Base-by-base conservation (phyloP, 2,329 filamentous ascomycete species). In the Xylariaceae sp. region DNA sequence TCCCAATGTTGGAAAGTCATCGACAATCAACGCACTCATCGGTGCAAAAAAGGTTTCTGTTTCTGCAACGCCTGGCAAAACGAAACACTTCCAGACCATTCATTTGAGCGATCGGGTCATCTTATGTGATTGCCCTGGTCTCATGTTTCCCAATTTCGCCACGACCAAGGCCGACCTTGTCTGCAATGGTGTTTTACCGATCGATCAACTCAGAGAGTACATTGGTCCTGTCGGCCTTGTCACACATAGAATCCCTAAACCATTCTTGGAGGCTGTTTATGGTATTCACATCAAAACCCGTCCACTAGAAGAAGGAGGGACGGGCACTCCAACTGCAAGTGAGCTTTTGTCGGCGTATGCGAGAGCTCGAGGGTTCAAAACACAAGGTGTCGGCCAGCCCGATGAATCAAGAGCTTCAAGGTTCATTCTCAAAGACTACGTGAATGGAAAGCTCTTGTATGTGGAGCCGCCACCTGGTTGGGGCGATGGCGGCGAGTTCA, bases 51-150 rank as follows among this genome's bases (percentile, higher is more conserved):
- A 98, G 77, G 95, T 99, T 5, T 98, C 93, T 0, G 96, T 99
- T 40, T 99, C 95, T 16, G 89, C 93, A 14, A 99, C 95, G 1
- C 95, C 95, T 3, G 95, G 95, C 72, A 99, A 99, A 79, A 99
- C 95, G 14, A 99, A 99, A 79, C 95, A 99, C 70, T 99, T 99
- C 79, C 95, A 99, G 75, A 99, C 95, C 1, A 95, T 99, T 56
- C 93, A 97, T 71, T 85, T 99, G 29, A 95, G 90, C 56, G 89
- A 95, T 1, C 86, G 87, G 56, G 91, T 99, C 60, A 84, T 98
- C 45, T 84, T 99, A 6, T 98, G 95, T 75, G 95, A 99, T 86
- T 99, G 95, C 71, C 95, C 95, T 9, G 95, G 95, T 88, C 87
- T 99, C 19, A 96, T 99, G 1, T 98, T 99, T 74, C 93, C 95